Evolutionary conservation across 140 eudicot genomes (phyloP), one percentile per base, ranked within the genome.

Genomic region (Ambrosia hybrid): DNA sequence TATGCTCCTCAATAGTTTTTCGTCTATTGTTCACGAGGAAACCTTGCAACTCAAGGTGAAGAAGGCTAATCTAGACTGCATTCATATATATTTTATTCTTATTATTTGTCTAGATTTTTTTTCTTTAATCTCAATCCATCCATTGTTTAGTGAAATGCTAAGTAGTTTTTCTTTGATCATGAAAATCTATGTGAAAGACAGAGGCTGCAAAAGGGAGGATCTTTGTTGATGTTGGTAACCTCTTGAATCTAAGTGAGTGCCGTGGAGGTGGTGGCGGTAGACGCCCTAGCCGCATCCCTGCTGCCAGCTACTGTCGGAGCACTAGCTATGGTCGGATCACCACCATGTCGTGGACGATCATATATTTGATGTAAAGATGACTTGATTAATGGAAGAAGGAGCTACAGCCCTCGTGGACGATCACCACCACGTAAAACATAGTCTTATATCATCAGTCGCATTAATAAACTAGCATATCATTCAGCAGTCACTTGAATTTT

Each of bases 1-100:
- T 81, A 94, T 94, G 99, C 99, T 97, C 60, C 89, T 94, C 48
- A 94, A 94, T 81, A 94, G 84, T 68, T 77, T 43, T 38, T 97
- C 99, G 21, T 90, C 97, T 37, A 94, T 97, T 9, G 83, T 91
- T 70, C 86, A 96, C 41, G 77, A 79, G 76, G 99, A 90, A 83
- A 88, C 91, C 81, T 84, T 94, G 15, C 80, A 86, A 53, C 97
- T 94, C 58, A 94, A 94, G 96, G 99, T 94, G 78, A 36, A 71
- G 61, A 73, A 4, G 59, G 9, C 75, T 61, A 6, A 68, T 11
- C n/a, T 53, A 16, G 48, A 65, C 48, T 73, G 62, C 38, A 69
- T 30, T 13, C 48, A 51, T n/a, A 38, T 55, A 21, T 21, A 21
- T 21, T 34, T 37, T 65, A 46, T 37, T 57, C 39, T 15, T 46